Conservation (phyloP, 352 stramenopile genomes). For the Globisporangium spinosum region DNA sequence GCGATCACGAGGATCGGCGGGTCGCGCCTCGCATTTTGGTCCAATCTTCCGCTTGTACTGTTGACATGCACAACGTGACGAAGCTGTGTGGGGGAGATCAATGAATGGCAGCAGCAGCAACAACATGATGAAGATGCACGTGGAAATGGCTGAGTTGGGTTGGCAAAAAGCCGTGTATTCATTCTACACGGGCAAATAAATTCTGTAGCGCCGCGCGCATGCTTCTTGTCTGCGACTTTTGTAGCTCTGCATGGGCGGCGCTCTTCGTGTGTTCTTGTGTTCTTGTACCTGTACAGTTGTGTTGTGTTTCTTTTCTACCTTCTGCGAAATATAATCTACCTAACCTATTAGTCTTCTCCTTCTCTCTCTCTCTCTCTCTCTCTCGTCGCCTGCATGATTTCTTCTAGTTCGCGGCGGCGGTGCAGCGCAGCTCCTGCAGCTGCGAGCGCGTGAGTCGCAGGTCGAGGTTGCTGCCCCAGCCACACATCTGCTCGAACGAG, state of each 20-base stretch:
- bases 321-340: conserved; percentile 15
- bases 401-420: conserved; percentile 18
- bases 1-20: not conserved
- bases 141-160: not conserved
- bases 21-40: not conserved
- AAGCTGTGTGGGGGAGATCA: not conserved
- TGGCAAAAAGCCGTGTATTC: conserved; percentile 25
- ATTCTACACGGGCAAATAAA: conserved; percentile 23
- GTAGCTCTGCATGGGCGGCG: not conserved
- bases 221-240: not conserved
- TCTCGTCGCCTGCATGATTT: not conserved
- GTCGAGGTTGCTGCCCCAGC: conserved; percentile 66
- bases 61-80: not conserved
- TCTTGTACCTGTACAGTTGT: conserved; percentile 17
- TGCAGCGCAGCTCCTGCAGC: conserved; percentile 64
- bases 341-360: conserved; percentile 14
- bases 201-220: not conserved
- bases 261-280: not conserved
- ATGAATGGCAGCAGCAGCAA: not conserved
- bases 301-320: conserved; percentile 11
- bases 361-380: not conserved
- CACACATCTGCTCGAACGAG: conserved; percentile 87
- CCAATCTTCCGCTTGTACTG: not conserved
- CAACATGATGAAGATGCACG: not conserved
- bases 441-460: conserved; percentile 72